Evolutionary conservation across 2,329 filamentous ascomycete genomes (phyloP).

Genomic region (Mycosphaerella arachidis): DNA sequence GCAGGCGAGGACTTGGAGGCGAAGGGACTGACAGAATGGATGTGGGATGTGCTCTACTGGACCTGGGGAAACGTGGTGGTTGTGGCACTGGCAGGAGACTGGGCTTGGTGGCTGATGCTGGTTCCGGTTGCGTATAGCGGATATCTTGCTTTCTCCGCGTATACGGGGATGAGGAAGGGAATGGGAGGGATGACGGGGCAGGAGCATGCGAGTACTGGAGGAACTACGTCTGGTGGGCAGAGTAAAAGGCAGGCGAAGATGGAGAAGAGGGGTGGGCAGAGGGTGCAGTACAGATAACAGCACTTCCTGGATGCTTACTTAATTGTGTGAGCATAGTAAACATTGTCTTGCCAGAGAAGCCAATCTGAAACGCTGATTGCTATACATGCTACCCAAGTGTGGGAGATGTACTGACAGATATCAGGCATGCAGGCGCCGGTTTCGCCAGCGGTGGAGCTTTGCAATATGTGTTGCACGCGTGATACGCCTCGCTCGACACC

Average conservation of each 20-base stretch:
- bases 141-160: slow-evolving; percentile 45
- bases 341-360: background rate
- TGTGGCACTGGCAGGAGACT: slow-evolving; percentile 76
- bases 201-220: slow-evolving; percentile 20
- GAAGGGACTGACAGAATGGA: slow-evolving; percentile 87
- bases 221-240: slow-evolving; percentile 29
- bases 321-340: background rate
- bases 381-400: too few relatives aligned
- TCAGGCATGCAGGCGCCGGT: too few relatives aligned
- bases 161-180: slow-evolving; percentile 41
- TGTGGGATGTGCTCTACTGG: slow-evolving; percentile 96
- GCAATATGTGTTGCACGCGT: too few relatives aligned
- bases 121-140: slow-evolving; percentile 44
- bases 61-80: slow-evolving; percentile 73
- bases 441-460: too few relatives aligned
- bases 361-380: too few relatives aligned
- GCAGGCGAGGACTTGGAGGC: slow-evolving; percentile 85
- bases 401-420: too few relatives aligned
- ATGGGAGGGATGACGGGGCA: slow-evolving; percentile 38
- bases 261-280: slow-evolving; percentile 50
- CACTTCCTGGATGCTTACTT: too few relatives aligned
- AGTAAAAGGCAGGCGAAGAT: slow-evolving; percentile 50
- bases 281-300: slow-evolving; percentile 43
- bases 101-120: slow-evolving; percentile 60
- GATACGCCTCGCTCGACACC: too few relatives aligned